Conservation (phyloP, 257 asterid species). For the Przewalskia tangutica region DNA sequence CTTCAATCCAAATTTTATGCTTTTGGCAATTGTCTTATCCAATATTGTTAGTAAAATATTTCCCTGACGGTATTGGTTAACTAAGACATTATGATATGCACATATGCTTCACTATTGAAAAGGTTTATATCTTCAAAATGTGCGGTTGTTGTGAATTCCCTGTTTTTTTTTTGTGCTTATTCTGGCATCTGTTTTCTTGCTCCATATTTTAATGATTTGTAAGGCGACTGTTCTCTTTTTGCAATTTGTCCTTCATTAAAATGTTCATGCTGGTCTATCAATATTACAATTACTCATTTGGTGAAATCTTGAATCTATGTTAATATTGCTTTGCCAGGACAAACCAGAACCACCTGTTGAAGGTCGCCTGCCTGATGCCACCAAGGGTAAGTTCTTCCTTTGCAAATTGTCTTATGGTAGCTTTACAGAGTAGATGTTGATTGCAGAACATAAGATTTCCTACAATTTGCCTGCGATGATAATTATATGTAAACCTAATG, state of each 20-base stretch:
- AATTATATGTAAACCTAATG: not conserved
- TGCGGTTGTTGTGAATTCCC: too few relatives aligned
- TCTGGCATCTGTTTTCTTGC: not conserved
- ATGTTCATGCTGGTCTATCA: not conserved
- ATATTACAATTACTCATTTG: not conserved
- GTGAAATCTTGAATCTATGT: not conserved
- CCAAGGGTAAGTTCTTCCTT: slow-evolving; percentile 43
- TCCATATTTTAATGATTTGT: not conserved
- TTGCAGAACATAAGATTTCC: not conserved
- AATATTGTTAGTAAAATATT: too few relatives aligned
- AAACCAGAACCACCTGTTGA: slow-evolving; percentile 56
- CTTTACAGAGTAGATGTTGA: not conserved
- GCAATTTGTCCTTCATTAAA: not conserved
- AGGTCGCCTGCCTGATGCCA: slow-evolving; percentile 86
- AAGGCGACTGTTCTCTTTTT: not conserved
- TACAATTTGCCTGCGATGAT: not conserved
- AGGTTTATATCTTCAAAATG: slow-evolving; percentile 11
- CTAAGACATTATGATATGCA: not conserved
- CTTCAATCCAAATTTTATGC: not conserved
- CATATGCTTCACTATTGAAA: too few relatives aligned
- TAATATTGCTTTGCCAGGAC: slow-evolving; percentile 34
- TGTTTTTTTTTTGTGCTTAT: too few relatives aligned
- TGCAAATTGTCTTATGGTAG: not conserved
- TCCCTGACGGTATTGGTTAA: not conserved
- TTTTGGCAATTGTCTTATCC: too few relatives aligned